Base-by-base conservation (phyloP, 2,329 filamentous ascomycete genomes). In the Clonostachys chloroleuca region DNA sequence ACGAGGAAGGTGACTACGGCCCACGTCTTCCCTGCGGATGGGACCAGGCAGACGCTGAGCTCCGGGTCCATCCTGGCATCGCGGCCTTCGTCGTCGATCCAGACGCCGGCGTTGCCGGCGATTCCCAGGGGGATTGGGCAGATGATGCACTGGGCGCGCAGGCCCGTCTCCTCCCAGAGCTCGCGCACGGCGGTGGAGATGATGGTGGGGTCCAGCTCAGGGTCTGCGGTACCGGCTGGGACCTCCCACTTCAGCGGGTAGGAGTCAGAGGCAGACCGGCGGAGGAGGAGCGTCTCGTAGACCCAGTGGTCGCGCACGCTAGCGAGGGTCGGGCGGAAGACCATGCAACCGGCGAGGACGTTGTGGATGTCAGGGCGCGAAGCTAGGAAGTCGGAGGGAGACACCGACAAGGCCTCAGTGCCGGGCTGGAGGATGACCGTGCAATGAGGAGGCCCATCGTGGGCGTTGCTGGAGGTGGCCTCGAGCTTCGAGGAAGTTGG, bases 231-330 rank as follows among this genome's bases (percentile, higher is more conserved):
- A 14, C 43, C 43, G 9, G 24, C 43, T 1, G 43, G 43, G 12
- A 44, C 36, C 33, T 44, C 43, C 43, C 43, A 44, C 30, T 35
- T 30, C n/a, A 44, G 43, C 6, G 43, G 43, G 12, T 34, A 44
- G 2, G 43, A 44, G 16, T 44, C 43, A 9, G 43, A 44, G 13
- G 43, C 24, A 13, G 43, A 30, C 12, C 43, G 43, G n/a, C 36
- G 43, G n/a, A 44, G 43, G 8, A 44, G 43, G 6, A 44, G 43
- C 34, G 14, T 12, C 33, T 44, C 24, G 43, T n/a, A 17, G 16
- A 8, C 14, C 36, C 14, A 18, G 17, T 5, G 4, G 14, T 18
- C 36, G 9, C 7, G 17, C 14, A 12, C 14, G 12, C n/a, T 16
- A 14, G 12, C 12, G 14, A 39, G 17, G 14, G 13, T 13, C 12